Evolutionary conservation across 768 basidiomycete species (phyloP), one percentile per base, ranked within the genome.

Genomic region (Kwoniella europaea): DNA sequence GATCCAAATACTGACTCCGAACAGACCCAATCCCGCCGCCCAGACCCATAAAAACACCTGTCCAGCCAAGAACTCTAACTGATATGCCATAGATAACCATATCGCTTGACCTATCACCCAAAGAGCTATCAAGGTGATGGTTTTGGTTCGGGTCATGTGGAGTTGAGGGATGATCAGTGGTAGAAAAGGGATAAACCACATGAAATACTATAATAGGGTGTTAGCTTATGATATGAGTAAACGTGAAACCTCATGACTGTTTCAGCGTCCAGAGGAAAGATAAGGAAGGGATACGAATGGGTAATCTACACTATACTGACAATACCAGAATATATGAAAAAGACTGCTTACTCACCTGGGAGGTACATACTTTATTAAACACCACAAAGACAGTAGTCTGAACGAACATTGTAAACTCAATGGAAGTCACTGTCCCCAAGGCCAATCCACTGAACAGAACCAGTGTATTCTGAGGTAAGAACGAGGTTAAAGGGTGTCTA

Each of bases 341-440:
- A 4, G 7, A 24, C 3, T 9, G 13, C 13, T 29, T 12, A 81
- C 86, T 73, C 75, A 92, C 93, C 87, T 96, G 94, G 0, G 94
- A 97, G 0, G 97, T 99, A 87, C 95, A 97, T 62, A 99, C 97
- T 83, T 96, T 95, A 83, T 98, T 99, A 86, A 98, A 96, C 9
- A 93, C 84, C n/a, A 98, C 95, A 78, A 99, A 98, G 0, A 88
- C 85, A 46, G 88, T 87, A 2, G 97, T 98, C 84, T 98, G 95
- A 13, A 95, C 87, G 79, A 97, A 94, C 92, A 92, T 96, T 3
- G 91, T 87, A 73, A 94, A 91, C 9, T 89, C 86, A 3, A 98
- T 85, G 53, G 84, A 85, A 65, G 35, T 52, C 13, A 82, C 3
- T 90, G 91, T 59, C 35, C 35, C 35, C 35, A 94, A 89, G 0